Evolutionary conservation across 768 basidiomycete genomes (phyloP).

Genomic region (Auricularia sp.): DNA sequence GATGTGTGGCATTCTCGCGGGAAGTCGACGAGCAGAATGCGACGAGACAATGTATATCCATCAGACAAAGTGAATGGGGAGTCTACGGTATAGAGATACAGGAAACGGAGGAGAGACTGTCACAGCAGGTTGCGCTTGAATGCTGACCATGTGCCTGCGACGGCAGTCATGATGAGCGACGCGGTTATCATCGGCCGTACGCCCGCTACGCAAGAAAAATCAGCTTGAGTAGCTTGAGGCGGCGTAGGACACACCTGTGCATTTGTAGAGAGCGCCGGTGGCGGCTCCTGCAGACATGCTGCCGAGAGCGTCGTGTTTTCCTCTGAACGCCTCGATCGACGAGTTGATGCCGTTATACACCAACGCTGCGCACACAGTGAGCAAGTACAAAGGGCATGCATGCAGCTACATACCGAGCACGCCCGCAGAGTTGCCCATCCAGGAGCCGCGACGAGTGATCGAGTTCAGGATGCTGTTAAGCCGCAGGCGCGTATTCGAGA

Average conservation of each 20-base stretch:
- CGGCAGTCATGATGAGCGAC: conserved; percentile 78
- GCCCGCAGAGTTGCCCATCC: conserved; percentile 97
- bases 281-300: conserved; percentile 88
- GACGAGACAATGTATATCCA: too few relatives aligned
- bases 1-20: too few relatives aligned
- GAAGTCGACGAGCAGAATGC: too few relatives aligned
- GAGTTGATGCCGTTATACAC: conserved; percentile 96
- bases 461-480: conserved; percentile 97
- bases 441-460: conserved; percentile 91
- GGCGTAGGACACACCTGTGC: conserved; percentile 62
- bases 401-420: conserved; percentile 70
- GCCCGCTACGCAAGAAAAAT: conserved; percentile 59
- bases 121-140: conserved; percentile 43
- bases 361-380: conserved; percentile 53
- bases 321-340: conserved; percentile 77
- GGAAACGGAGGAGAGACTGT: neutral
- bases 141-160: conserved; percentile 90
- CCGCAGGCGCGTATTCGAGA: conserved; percentile 77
- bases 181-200: conserved; percentile 82
- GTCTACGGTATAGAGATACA: too few relatives aligned
- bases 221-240: conserved; percentile 16
- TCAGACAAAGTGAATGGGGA: too few relatives aligned
- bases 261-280: conserved; percentile 87
- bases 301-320: conserved; percentile 84
- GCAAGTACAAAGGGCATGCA: conserved; percentile 27